Conservation (phyloP, 768 basidiomycete genomes). For the Hypholoma fasciculare region DNA sequence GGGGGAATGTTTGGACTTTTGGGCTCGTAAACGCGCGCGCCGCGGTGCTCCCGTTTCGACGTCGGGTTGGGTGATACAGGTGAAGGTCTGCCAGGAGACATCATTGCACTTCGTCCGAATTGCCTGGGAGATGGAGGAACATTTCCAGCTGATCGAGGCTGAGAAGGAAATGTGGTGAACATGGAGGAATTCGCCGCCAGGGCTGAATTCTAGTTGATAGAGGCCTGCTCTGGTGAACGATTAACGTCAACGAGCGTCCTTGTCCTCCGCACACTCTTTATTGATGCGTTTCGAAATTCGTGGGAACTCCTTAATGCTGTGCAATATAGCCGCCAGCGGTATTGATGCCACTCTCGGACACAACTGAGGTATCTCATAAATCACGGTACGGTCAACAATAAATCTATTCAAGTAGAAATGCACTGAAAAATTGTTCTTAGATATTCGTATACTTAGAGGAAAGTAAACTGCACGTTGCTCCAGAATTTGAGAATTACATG, state of each 20-base stretch:
- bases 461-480: too few species aligned
- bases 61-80: constrained; percentile 6
- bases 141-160: constrained; percentile 14
- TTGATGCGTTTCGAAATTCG: background rate
- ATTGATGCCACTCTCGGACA: too few species aligned
- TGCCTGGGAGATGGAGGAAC: constrained; percentile 9
- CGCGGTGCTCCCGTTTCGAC: constrained; percentile 20
- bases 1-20: constrained; percentile 10
- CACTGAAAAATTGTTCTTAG: too few species aligned
- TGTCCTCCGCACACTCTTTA: background rate
- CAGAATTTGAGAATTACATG: too few species aligned
- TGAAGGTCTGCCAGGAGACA: constrained; percentile 3
- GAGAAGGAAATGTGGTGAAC: constrained; percentile 23
- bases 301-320: constrained; percentile 3
- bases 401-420: too few species aligned
- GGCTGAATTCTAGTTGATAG: constrained; percentile 17
- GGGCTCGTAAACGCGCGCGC: constrained; percentile 21
- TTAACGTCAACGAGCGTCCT: constrained; percentile 15
- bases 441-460: too few species aligned
- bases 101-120: background rate
- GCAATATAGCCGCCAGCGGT: background rate
- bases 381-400: too few species aligned
- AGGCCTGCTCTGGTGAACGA: constrained; percentile 24
- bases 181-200: constrained; percentile 23
- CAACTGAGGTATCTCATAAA: too few species aligned